Conservation (phyloP, 2,329 filamentous ascomycete species). For the Graphilbum fragrans region DNA sequence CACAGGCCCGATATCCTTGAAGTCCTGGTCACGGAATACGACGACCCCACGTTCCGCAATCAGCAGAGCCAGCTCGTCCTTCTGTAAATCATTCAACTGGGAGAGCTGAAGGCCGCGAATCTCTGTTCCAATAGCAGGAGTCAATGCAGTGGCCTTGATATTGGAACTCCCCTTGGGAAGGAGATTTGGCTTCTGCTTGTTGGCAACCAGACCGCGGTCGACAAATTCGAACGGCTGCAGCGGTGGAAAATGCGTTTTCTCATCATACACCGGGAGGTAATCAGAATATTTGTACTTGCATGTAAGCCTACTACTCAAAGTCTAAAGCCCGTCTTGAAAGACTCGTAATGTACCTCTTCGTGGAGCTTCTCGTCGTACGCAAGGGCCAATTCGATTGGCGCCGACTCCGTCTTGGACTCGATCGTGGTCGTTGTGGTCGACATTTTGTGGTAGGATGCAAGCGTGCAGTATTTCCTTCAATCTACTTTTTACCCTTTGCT, state of each 20-base stretch:
- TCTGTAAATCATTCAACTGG: slow-evolving; percentile 23
- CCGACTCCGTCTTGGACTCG: not conserved
- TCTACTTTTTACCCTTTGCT: too few relatives aligned
- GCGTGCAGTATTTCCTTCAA: too few relatives aligned
- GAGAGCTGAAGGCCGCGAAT: slow-evolving; percentile 26
- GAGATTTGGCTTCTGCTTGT: slow-evolving; percentile 18
- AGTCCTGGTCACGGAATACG: slow-evolving; percentile 21
- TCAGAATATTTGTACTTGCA: slow-evolving; percentile 17
- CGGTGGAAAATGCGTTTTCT: slow-evolving; percentile 15
- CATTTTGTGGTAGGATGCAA: too few relatives aligned
- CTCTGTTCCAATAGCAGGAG: slow-evolving; percentile 26
- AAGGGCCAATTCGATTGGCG: not conserved
- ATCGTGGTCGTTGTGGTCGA: not conserved
- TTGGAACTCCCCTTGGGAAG: slow-evolving; percentile 10
- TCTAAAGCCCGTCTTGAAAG: too few relatives aligned
- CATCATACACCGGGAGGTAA: slow-evolving; percentile 22
- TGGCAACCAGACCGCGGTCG: slow-evolving; percentile 18
- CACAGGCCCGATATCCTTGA: slow-evolving; percentile 24
- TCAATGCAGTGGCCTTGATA: slow-evolving; percentile 16
- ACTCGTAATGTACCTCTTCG: not conserved
- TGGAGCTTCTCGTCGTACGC: not conserved
- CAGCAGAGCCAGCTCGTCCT: slow-evolving; percentile 28
- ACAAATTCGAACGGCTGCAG: slow-evolving; percentile 18
- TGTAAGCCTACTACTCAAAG: too few relatives aligned
- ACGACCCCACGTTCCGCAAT: slow-evolving; percentile 27